A percentile compares a stretch with the other conserved stretches of the same genome.
Evolutionary conservation across 2,329 filamentous ascomycete genomes (phyloP).

Genomic region (Exutisphaerella laricina): DNA sequence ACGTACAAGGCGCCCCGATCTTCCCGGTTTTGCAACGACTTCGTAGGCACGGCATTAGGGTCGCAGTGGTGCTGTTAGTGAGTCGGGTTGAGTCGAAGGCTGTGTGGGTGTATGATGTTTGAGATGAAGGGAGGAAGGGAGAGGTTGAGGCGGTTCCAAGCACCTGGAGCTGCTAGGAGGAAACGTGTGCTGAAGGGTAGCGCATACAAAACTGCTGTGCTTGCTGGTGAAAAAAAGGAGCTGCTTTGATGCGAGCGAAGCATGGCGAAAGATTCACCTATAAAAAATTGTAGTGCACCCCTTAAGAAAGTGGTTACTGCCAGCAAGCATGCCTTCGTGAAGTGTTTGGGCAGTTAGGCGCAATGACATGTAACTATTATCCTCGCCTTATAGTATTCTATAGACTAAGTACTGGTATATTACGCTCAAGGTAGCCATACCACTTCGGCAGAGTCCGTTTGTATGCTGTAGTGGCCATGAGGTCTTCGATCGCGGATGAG

Average conservation of each 20-base stretch:
- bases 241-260: not conserved
- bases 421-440: conserved; percentile 36
- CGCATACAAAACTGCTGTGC: not conserved
- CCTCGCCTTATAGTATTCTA: not conserved
- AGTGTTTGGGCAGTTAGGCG: no score
- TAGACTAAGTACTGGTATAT: conserved; percentile 31
- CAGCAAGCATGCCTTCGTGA: no score
- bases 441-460: conserved; percentile 33
- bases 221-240: not conserved
- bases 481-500: conserved; percentile 44
- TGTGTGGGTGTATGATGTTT: not conserved
- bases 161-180: no score
- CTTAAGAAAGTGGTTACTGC: no score
- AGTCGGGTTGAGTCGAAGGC: no score
- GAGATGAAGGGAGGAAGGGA: not conserved
- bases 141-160: no score
- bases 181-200: not conserved
- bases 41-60: no score
- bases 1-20: no score
- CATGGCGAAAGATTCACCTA: not conserved
- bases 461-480: conserved; percentile 23
- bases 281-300: not conserved
- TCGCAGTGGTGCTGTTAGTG: no score
- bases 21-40: no score
- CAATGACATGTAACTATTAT: no score